These are phyloP conservation scores for Penicillium pulvis DNA, from an alignment of 495 filamentous ascomycete species.

Conservation along the genomic window DNA sequence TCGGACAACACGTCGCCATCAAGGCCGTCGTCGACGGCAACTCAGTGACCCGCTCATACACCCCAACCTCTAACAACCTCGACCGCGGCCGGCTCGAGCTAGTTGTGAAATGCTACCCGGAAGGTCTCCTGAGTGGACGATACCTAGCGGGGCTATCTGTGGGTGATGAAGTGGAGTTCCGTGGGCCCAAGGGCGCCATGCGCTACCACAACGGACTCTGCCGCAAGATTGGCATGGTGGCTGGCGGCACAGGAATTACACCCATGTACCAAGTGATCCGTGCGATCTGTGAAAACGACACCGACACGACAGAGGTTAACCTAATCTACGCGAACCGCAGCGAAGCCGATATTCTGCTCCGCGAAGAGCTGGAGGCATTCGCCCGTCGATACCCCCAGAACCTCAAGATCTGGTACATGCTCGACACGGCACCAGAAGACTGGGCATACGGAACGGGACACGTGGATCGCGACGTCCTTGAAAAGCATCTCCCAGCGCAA, in stretches of 20 bases:
- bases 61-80: constrained; percentile 53
- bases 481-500: constrained; percentile 23
- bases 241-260: constrained; percentile 59
- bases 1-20: constrained; percentile 57
- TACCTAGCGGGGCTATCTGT: constrained; percentile 47
- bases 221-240: constrained; percentile 49
- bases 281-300: constrained; percentile 52
- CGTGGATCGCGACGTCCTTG: constrained; percentile 28
- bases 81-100: constrained; percentile 50
- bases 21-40: constrained; percentile 45
- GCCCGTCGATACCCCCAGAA: constrained; percentile 39
- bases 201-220: constrained; percentile 38
- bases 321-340: constrained; percentile 50
- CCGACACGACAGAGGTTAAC: constrained; percentile 49
- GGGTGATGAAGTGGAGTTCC: constrained; percentile 47
- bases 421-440: constrained; percentile 36
- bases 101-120: constrained; percentile 51
- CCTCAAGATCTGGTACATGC: constrained; percentile 49
- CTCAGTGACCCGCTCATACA: constrained; percentile 50
- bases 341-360: constrained; percentile 42
- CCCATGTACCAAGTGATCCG: constrained; percentile 58
- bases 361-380: constrained; percentile 52
- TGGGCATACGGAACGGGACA: constrained; percentile 34
- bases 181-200: constrained; percentile 53
- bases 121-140: constrained; percentile 48